Conservation (phyloP, 768 basidiomycete species). For the Mycena haematopus region DNA sequence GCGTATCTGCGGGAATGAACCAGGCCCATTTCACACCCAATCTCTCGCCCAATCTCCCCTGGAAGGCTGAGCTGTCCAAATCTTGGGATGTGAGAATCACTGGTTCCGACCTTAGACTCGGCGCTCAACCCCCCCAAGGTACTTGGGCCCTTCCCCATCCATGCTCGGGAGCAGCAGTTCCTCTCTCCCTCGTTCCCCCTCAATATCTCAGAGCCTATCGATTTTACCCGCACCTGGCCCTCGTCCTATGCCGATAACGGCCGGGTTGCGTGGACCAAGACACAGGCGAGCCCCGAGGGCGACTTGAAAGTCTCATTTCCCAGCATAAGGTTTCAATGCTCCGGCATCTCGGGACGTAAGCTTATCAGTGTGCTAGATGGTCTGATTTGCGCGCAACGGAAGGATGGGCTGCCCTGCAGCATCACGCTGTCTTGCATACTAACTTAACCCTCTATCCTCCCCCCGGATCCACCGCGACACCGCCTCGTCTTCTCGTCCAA, state of each 20-base stretch:
- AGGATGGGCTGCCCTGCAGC: conserved; percentile 89
- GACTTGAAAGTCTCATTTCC: conserved; percentile 70
- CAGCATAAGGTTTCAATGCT: conserved; percentile 52
- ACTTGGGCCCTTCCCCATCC: conserved; percentile 84
- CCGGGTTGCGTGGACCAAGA: conserved; percentile 61
- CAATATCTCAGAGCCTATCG: conserved; percentile 59
- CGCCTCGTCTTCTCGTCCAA: conserved; percentile 62
- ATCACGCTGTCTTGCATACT: conserved; percentile 73
- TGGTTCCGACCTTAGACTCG: conserved; percentile 2
- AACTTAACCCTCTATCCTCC: conserved; percentile 61
- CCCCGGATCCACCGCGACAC: conserved; percentile 4
- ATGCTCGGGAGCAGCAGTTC: conserved; percentile 84
- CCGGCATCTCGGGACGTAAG: background rate
- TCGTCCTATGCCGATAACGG: conserved; percentile 75
- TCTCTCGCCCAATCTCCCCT: conserved; percentile 11
- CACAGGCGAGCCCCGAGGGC: conserved; percentile 49
- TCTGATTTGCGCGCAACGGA: conserved; percentile 71
- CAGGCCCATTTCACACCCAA: conserved; percentile 15
- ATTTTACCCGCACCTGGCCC: conserved; percentile 58
- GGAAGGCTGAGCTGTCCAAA: conserved; percentile 37
- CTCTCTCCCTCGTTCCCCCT: conserved; percentile 81
- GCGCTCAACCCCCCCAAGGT: conserved; percentile 48
- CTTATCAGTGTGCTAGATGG: conserved; percentile 59
- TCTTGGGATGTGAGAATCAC: conserved; percentile 47
- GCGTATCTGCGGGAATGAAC: conserved; percentile 10